These are phyloP conservation scores for Ramularia endophylla DNA, from an alignment of 2,329 filamentous ascomycete species.

Conservation along the genomic window DNA sequence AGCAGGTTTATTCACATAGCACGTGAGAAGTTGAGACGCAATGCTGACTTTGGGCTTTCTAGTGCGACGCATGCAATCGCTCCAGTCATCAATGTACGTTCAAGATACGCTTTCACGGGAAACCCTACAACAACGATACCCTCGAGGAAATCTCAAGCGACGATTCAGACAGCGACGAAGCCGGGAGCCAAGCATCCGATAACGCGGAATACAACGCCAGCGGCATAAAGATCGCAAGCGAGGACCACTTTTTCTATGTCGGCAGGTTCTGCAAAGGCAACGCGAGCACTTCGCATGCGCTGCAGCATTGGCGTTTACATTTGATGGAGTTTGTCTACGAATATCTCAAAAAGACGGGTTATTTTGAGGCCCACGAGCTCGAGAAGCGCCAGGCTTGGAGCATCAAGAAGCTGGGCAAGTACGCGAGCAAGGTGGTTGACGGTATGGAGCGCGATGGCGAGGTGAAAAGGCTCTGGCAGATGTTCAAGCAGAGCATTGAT, in stretches of 20 bases:
- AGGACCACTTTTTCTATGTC: slow-evolving; percentile 45
- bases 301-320: slow-evolving; percentile 70
- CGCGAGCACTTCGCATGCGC: slow-evolving; percentile 62
- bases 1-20: slow-evolving; percentile 37
- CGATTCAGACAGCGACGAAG: slow-evolving; percentile 36
- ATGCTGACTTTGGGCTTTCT: no score
- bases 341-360: slow-evolving; percentile 53
- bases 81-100: slow-evolving; percentile 61
- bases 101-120: slow-evolving; percentile 57
- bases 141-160: slow-evolving; percentile 58
- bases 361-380: slow-evolving; percentile 53
- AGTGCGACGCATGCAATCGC: slow-evolving; percentile 67
- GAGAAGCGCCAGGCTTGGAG: slow-evolving; percentile 57
- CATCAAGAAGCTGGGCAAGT: slow-evolving; percentile 51
- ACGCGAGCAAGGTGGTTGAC: slow-evolving; percentile 59
- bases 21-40: slow-evolving; percentile 12
- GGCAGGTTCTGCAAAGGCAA: slow-evolving; percentile 57
- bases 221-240: slow-evolving; percentile 41
- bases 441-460: slow-evolving; percentile 56
- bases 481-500: slow-evolving; percentile 60
- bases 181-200: slow-evolving; percentile 28
- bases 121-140: slow-evolving; percentile 59
- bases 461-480: slow-evolving; percentile 56
- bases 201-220: slow-evolving; percentile 43
- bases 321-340: slow-evolving; percentile 67